phyloP scores from a whole-genome alignment of 768 basidiomycete species.

The Pisolithus orientalis region DNA sequence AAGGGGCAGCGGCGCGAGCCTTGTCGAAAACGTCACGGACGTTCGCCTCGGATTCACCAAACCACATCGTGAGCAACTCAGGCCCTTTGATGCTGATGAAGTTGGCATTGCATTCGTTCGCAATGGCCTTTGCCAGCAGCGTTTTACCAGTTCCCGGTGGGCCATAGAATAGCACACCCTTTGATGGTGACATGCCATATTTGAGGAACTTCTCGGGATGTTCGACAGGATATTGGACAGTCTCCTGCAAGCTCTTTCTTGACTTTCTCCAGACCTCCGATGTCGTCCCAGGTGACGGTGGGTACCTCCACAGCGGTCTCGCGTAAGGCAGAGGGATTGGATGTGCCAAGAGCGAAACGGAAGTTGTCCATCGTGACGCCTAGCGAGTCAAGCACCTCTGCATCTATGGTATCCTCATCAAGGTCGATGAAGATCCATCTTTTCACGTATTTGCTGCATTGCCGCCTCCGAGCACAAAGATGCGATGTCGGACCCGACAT shows the following conservation, averaged over 20 bases:
- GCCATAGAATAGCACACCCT: conserved; percentile 99
- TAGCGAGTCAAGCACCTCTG: conserved; percentile 96
- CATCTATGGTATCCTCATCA: conserved; percentile 97
- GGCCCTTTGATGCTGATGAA: conserved; percentile 99
- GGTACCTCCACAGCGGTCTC: conserved; percentile 99
- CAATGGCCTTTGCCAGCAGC: conserved; percentile 95
- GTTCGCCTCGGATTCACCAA: conserved; percentile 99
- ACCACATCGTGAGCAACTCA: conserved; percentile 99
- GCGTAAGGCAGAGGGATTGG: conserved; percentile 96
- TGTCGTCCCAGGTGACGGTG: conserved; percentile 97
- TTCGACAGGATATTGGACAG: conserved; percentile 99
- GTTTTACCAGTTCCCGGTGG: conserved; percentile 99
- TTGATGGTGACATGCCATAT: conserved; percentile 99
- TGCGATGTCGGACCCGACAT: conserved; percentile 97
- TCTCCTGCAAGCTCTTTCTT: conserved; percentile 99
- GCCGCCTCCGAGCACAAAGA: conserved; percentile 98
- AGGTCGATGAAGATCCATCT: conserved; percentile 98
- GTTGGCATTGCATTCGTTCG: conserved; percentile 99
- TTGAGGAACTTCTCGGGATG: conserved; percentile 99
- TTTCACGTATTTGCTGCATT: conserved; percentile 99
- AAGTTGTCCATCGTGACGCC: conserved; percentile 99
- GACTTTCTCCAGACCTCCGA: conserved; percentile 99
- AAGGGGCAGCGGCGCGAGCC: conserved; percentile 98
- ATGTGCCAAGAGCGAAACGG: conserved; percentile 95
- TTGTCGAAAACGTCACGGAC: conserved; percentile 99